These are phyloP conservation scores for Gamsiella multidivaricata DNA, from an alignment of 192 early-diverging fungal species.

Conservation along the genomic window DNA sequence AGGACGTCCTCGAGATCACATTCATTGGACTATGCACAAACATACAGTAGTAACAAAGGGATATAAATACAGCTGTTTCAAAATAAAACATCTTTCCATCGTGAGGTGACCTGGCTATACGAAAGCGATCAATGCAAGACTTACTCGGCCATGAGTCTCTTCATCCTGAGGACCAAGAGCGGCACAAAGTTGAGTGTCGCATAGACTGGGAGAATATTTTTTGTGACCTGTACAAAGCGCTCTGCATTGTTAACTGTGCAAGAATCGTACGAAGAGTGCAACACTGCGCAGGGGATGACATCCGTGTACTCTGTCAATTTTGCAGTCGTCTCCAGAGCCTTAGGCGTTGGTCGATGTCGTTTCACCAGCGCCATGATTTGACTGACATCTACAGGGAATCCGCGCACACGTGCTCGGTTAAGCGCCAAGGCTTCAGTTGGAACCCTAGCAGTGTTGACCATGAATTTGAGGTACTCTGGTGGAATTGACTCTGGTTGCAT, in stretches of 20 bases:
- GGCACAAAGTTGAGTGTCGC: constrained; percentile 81
- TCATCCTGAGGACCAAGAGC: constrained; percentile 69
- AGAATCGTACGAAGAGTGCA: constrained; percentile 66
- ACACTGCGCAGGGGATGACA: constrained; percentile 66
- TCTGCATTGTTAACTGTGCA: constrained; percentile 57
- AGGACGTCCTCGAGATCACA: constrained; percentile 57
- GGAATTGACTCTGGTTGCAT: constrained; percentile 68
- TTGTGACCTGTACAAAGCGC: constrained; percentile 65
- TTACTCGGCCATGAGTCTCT: constrained; percentile 70
- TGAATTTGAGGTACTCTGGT: constrained; percentile 67
- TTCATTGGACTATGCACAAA: constrained; percentile 58
- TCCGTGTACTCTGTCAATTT: constrained; percentile 54
- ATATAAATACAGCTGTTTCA: too few species aligned
- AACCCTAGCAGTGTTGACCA: constrained; percentile 73
- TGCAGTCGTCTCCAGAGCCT: constrained; percentile 50
- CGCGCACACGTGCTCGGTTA: constrained; percentile 65
- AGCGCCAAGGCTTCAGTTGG: constrained; percentile 63
- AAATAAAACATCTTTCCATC: too few species aligned
- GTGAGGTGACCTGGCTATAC: too few species aligned
- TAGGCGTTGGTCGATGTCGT: constrained; percentile 54
- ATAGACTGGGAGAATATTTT: constrained; percentile 70
- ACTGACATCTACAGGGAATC: constrained; percentile 51
- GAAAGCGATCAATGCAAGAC: background rate
- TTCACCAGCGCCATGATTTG: constrained; percentile 42
- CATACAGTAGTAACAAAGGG: background rate